Conservation (phyloP, 371 early-diverging fungal species). For the Chytridiales sp. region DNA sequence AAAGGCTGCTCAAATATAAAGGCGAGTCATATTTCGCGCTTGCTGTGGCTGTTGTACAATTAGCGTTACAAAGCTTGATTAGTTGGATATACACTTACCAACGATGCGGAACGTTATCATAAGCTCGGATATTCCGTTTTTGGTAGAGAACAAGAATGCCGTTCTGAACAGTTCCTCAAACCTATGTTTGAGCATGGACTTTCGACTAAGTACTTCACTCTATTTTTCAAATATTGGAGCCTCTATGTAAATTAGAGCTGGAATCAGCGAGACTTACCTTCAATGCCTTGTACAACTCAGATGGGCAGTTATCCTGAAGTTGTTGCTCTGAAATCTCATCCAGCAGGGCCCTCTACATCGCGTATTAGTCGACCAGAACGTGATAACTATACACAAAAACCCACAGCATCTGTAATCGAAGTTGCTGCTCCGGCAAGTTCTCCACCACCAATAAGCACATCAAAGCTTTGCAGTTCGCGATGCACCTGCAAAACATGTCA, state of each 20-base stretch:
- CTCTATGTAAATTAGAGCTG: neutral
- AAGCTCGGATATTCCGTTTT: slow-evolving; percentile 13
- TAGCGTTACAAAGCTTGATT: neutral
- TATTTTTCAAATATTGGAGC: neutral
- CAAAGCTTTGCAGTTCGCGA: slow-evolving; percentile 21
- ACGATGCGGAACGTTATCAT: slow-evolving; percentile 8
- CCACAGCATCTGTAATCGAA: slow-evolving; percentile 19
- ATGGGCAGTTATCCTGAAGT: neutral
- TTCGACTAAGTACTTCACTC: slow-evolving; percentile 11
- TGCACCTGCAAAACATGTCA: slow-evolving; percentile 14
- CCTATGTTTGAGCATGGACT: slow-evolving; percentile 15
- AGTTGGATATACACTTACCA: neutral
- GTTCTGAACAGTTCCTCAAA: slow-evolving; percentile 21
- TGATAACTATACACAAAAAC: neutral
- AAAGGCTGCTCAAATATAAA: slow-evolving; percentile 3
- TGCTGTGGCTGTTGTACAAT: neutral
- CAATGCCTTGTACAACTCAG: slow-evolving; percentile 17
- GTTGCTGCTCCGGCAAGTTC: slow-evolving; percentile 20
- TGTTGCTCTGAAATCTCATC: slow-evolving; percentile 19
- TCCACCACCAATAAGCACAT: slow-evolving; percentile 17
- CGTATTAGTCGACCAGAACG: neutral
- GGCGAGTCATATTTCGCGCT: slow-evolving; percentile 18
- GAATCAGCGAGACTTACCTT: slow-evolving; percentile 6
- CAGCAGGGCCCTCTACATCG: slow-evolving; percentile 19
- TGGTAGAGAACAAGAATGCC: slow-evolving; percentile 15